Evolutionary conservation across 129 eudicot species (phyloP).

Genomic region (Chrysanthemum makinoi): DNA sequence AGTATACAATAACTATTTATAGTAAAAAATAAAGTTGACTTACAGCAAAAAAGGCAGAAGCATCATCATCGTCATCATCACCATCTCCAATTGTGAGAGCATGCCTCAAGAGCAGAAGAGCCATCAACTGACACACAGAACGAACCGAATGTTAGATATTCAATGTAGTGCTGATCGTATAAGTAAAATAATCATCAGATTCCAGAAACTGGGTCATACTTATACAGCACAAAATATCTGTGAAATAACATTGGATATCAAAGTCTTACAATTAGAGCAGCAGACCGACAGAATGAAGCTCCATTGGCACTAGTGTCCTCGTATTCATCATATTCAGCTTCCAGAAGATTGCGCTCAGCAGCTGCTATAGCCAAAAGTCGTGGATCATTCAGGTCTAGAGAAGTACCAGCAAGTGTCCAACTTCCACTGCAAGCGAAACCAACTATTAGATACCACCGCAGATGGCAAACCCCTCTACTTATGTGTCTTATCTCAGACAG

Average conservation of each 20-base stretch:
- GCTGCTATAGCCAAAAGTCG: conserved; percentile 76
- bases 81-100: conserved; percentile 55
- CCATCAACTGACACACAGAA: conserved; percentile 51
- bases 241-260: neutral
- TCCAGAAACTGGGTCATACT: neutral
- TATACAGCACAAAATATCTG: conserved; percentile 1
- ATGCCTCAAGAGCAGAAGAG: conserved; percentile 70
- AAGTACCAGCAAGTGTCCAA: conserved; percentile 75
- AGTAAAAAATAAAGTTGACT: conserved; percentile 31
- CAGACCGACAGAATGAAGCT: conserved; percentile 41
- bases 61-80: conserved; percentile 54
- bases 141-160: neutral
- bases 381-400: conserved; percentile 68
- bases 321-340: conserved; percentile 32
- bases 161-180: neutral
- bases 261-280: conserved; percentile 34
- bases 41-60: conserved; percentile 69
- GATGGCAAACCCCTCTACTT: no score
- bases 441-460: conserved; percentile 12
- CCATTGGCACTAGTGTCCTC: conserved; percentile 37
- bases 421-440: conserved; percentile 42
- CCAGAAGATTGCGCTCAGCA: conserved; percentile 56
- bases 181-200: neutral
- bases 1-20: neutral
- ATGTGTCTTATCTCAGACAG: no score